Evolutionary conservation across 306 rosid species (phyloP), one percentile per base, ranked within the genome.

Genomic region (Herpetospermum pedunculosum): DNA sequence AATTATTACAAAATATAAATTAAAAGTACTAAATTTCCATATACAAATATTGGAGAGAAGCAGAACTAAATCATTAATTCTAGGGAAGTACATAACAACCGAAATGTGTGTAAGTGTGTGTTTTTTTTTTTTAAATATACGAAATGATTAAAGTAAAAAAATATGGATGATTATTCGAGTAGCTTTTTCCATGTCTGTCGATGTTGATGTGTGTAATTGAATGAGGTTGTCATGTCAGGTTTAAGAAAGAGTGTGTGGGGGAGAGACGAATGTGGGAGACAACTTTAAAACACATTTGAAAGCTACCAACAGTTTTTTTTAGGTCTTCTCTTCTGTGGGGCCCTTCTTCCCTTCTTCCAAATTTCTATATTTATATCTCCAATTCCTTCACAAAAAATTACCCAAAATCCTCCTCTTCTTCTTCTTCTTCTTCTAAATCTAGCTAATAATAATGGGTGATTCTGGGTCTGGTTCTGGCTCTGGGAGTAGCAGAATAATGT

Each of bases 191-290:
- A n/a, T n/a, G n/a, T 65, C 34, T 65, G 10, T 64, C 47, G 32
- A 35, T 64, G 25, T 32, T 18, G 26, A 18, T 16, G 15, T 64
- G 30, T 19, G 49, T 34, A 73, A 73, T 54, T 30, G 5, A 53
- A 37, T 37, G 65, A 38, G 59, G 64, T 34, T 73, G 47, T 21
- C 49, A 53, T 34, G 76, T 47, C 12, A 48, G 50, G 1, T 55
- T 4, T 34, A 50, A 46, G 32, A 32, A 50, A n/a, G 48, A 26
- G 19, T 2, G 55, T 12, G 72, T 4, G 71, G 9, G 49, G n/a
- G 40, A 40, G 30, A 26, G 62, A 14, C 18, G 88, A 84, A 80
- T 85, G 90, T 90, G 96, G 96, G 92, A 84, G 96, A 90, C 96
- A 89, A 78, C 38, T 65, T 82, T 78, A 75, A 90, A 85, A 83